Percentiles rank a stretch among this genome's conserved stretches.
Conservation (phyloP, 257 asterid genomes). For the Verbascum thapsus region DNA sequence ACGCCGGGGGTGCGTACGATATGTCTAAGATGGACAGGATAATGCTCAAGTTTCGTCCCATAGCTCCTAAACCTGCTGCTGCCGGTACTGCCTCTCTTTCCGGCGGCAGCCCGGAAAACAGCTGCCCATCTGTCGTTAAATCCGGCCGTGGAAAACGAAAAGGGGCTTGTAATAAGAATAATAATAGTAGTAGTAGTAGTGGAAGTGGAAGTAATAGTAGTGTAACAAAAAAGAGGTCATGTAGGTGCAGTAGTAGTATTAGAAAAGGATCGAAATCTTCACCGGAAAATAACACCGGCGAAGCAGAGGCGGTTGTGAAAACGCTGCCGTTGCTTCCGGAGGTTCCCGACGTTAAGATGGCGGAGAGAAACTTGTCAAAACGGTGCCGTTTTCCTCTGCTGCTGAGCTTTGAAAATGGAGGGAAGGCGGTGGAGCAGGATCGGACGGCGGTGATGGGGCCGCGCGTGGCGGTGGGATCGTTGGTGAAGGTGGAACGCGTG, state of each 20-base stretch:
- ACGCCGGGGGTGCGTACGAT: conserved; percentile 49
- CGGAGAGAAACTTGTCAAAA: neutral
- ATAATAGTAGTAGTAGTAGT: no score
- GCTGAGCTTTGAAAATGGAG: conserved; percentile 50
- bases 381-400: conserved; percentile 38
- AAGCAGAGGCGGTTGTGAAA: conserved; percentile 36
- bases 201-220: no score
- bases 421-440: conserved; percentile 1
- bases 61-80: conserved; percentile 80
- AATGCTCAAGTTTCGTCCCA: conserved; percentile 73
- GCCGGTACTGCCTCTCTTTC: conserved; percentile 30
- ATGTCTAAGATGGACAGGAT: conserved; percentile 52
- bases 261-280: conserved; percentile 39
- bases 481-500: conserved; percentile 57
- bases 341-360: conserved; percentile 30
- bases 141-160: conserved; percentile 47
- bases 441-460: conserved; percentile 23
- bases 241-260: conserved; percentile 19
- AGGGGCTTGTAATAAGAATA: conserved; percentile 6
- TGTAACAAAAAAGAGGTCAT: conserved; percentile 25
- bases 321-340: conserved; percentile 58
- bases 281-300: no score
- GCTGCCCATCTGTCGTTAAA: conserved; percentile 6
- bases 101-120: conserved; percentile 34
- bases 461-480: conserved; percentile 39